Conservation (phyloP, 2,329 filamentous ascomycete genomes). For the Curvularia verruculosa region DNA sequence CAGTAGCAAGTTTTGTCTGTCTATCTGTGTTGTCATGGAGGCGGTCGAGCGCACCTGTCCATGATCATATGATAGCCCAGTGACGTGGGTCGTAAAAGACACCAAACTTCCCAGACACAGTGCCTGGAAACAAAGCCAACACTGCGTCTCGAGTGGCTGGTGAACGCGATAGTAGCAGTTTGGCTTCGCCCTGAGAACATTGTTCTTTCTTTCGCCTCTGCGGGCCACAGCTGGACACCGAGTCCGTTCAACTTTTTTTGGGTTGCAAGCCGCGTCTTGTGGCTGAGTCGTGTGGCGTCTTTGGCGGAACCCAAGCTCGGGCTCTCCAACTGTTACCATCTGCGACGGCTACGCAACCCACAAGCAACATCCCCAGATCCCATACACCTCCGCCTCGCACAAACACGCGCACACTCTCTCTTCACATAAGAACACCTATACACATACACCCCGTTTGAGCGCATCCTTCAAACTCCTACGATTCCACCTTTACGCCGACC, state of each 20-base stretch:
- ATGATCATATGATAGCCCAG: constrained; percentile 7
- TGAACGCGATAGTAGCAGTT: neutral
- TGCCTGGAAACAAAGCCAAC: neutral
- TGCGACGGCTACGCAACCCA: constrained; percentile 26
- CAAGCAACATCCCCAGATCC: constrained; percentile 25
- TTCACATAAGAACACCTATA: constrained; percentile 20
- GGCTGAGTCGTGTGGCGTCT: constrained; percentile 19
- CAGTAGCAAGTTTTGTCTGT: too few species aligned
- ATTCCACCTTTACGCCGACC: constrained; percentile 29
- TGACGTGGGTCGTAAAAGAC: constrained; percentile 10
- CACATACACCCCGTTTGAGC: constrained; percentile 8
- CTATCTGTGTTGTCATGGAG: neutral
- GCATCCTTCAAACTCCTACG: constrained; percentile 7
- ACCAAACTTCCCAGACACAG: neutral
- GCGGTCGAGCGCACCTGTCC: neutral
- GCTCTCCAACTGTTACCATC: constrained; percentile 19
- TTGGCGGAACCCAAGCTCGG: constrained; percentile 21
- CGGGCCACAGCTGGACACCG: neutral
- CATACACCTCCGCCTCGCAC: constrained; percentile 30
- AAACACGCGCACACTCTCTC: constrained; percentile 1
- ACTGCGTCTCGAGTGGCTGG: neutral
- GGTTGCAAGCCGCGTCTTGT: constrained; percentile 5
- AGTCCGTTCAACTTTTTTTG: neutral
- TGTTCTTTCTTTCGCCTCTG: neutral
- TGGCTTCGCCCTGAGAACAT: neutral